Evolutionary conservation across 2,329 filamentous ascomycete genomes (phyloP), one percentile per base, ranked within the genome.

Genomic region (Colletotrichum neosansevieriae): DNA sequence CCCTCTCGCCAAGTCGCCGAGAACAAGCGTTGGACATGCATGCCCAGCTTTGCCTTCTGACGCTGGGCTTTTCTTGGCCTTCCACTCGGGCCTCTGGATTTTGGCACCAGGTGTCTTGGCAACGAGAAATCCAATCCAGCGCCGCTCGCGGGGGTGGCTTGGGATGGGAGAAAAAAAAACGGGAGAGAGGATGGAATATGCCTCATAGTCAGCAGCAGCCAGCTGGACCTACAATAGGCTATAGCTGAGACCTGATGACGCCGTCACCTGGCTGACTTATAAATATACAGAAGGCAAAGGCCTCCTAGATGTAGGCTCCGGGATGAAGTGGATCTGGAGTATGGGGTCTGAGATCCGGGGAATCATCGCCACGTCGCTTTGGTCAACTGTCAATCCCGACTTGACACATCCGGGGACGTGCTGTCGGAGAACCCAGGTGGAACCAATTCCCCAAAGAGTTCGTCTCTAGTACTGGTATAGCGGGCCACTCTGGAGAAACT

Each of bases 1-100:
- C 64, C 66, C 66, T 69, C 66, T 29, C 36, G 66, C 66, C 66
- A 69, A 69, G 66, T 60, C 40, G 36, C 66, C 54, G 61, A 69
- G 61, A 45, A 32, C 54, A 68, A 65, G 40, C 61, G 49, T 59
- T 58, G 34, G 59, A 42, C 64, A 32, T 68, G 65, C 65, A 65
- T 65, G 65, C 65, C 61, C 54, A 68, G 65, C 61, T 56, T 29
- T 32, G 32, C 34, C 42, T 66, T 56, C 62, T 66, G 54, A 60
- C 66, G 17, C 66, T 65, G 40, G 53, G 54, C 49, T 6, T n/a
- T 50, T 69, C 66, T 69, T 69, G 66, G 66, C 66, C 47, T 58
- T 53, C 38, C 64, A 58, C 58, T 67, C 34, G 44, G 11, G 36
- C 42, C 12, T 57, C n/a, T 10, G n/a, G 7, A 17, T 32, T 51